Percentiles rank a stretch among this genome's conserved stretches.
These are phyloP conservation scores for Ambrosiella xylebori DNA, from an alignment of 2,329 filamentous ascomycete species.

Conservation along the genomic window DNA sequence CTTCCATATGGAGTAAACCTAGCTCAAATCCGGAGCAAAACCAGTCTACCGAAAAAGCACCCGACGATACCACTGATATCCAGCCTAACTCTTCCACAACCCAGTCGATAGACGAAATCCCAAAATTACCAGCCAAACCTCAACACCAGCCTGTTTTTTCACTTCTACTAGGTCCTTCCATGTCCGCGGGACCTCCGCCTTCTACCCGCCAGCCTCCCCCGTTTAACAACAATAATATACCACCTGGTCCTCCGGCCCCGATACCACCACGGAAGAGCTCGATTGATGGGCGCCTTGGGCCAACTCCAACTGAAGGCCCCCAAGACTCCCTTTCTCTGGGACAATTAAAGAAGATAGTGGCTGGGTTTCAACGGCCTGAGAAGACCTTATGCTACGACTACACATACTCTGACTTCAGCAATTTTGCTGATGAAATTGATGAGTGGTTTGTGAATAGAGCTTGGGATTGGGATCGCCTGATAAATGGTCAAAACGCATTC, in stretches of 20 bases:
- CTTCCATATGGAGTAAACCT: constrained; percentile 7
- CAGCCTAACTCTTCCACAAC: not conserved
- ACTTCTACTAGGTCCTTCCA: not conserved
- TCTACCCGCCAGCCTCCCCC: not conserved
- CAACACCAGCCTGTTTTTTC: constrained; percentile 4
- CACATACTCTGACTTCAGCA: constrained; percentile 53
- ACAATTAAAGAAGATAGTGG: constrained; percentile 55
- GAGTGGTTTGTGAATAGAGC: constrained; percentile 95
- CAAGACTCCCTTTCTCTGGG: constrained; percentile 56
- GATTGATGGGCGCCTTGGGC: constrained; percentile 20
- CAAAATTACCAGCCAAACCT: not conserved
- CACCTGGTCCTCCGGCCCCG: constrained; percentile 1
- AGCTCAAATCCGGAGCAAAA: not conserved
- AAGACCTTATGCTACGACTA: constrained; percentile 64
- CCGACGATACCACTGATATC: constrained; percentile 7
- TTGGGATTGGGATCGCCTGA: constrained; percentile 65
- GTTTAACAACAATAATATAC: not conserved
- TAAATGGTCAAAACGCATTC: constrained; percentile 60
- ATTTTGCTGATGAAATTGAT: constrained; percentile 75
- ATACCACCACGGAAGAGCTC: constrained; percentile 13
- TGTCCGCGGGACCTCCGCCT: not conserved
- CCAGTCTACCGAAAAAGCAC: not conserved
- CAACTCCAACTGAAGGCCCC: constrained; percentile 17
- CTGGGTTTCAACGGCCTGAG: constrained; percentile 53
- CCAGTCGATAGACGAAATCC: not conserved